Conservation (phyloP, 192 early-diverging fungal genomes). For the Dispira simplex region DNA sequence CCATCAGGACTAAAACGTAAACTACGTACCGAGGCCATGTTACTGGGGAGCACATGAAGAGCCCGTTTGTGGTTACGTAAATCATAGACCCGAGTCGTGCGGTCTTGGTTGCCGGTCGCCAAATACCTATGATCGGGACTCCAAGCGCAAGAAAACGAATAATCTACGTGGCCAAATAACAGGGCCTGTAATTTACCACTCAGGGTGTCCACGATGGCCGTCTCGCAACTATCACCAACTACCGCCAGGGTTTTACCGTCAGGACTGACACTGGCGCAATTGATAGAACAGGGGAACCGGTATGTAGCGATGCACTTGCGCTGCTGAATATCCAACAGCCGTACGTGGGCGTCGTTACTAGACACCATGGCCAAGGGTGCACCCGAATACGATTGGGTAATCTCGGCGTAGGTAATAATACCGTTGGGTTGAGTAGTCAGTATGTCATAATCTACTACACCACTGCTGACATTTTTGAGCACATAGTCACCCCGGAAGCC, state of each 20-base stretch:
- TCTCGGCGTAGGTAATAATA: slow-evolving; percentile 23
- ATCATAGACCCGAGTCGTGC: slow-evolving; percentile 26
- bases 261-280: slow-evolving; percentile 19
- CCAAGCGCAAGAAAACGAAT: slow-evolving; percentile 22
- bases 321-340: slow-evolving; percentile 13
- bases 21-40: slow-evolving; percentile 25
- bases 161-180: slow-evolving; percentile 24
- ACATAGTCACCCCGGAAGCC: slow-evolving; percentile 21
- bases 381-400: slow-evolving; percentile 3
- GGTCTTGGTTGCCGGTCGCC: slow-evolving; percentile 30
- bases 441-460: background rate
- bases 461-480: slow-evolving; percentile 15
- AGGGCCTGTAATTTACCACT: slow-evolving; percentile 6
- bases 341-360: slow-evolving; percentile 18
- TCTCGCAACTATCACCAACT: slow-evolving; percentile 22
- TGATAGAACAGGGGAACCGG: slow-evolving; percentile 22
- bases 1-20: slow-evolving; percentile 24
- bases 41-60: slow-evolving; percentile 17
- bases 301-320: background rate
- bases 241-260: slow-evolving; percentile 17
- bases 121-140: slow-evolving; percentile 25
- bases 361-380: slow-evolving; percentile 13
- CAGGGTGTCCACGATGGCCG: slow-evolving; percentile 19
- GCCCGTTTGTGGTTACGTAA: slow-evolving; percentile 19
- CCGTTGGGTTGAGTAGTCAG: slow-evolving; percentile 13